Conservation (phyloP, 2,329 filamentous ascomycete genomes). For the Paecilomyces fulvus region DNA sequence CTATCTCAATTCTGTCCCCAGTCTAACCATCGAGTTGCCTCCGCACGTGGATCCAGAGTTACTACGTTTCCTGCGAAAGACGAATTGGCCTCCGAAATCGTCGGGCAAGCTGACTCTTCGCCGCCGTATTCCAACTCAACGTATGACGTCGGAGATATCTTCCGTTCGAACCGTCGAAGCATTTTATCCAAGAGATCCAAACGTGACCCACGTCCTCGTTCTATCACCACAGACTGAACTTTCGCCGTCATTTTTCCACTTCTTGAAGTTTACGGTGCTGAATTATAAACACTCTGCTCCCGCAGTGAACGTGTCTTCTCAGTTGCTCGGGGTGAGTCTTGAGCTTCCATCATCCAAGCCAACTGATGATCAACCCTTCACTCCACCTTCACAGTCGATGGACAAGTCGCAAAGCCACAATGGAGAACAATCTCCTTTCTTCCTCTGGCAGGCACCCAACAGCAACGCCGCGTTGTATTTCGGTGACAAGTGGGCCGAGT, state of each 20-base stretch:
- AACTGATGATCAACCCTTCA: conserved; percentile 50
- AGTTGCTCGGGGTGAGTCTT: conserved; percentile 71
- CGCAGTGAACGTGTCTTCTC: conserved; percentile 36
- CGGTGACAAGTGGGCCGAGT: conserved; percentile 76
- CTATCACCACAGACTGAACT: conserved; percentile 75
- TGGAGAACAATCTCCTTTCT: conserved; percentile 44
- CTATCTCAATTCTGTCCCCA: conserved; percentile 61
- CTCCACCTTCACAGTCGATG: conserved; percentile 27
- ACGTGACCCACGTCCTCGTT: conserved; percentile 67
- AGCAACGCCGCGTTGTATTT: conserved; percentile 76
- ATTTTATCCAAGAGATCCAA: conserved; percentile 66
- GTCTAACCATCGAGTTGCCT: conserved; percentile 78
- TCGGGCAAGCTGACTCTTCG: conserved; percentile 55
- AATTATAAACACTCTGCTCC: conserved; percentile 65
- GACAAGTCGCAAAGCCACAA: conserved; percentile 1
- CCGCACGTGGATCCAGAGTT: conserved; percentile 58
- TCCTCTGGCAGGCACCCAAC: conserved; percentile 78
- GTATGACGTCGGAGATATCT: conserved; percentile 58
- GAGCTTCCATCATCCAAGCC: conserved; percentile 54
- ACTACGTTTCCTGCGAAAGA: conserved; percentile 52
- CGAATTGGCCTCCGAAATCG: conserved; percentile 57
- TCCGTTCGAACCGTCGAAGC: conserved; percentile 72
- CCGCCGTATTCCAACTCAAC: conserved; percentile 58
- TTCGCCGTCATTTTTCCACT: conserved; percentile 75
- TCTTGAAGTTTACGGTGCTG: conserved; percentile 68